These are phyloP conservation scores for Neurospora sp. DNA, from an alignment of 495 filamentous ascomycete species.

Conservation along the genomic window DNA sequence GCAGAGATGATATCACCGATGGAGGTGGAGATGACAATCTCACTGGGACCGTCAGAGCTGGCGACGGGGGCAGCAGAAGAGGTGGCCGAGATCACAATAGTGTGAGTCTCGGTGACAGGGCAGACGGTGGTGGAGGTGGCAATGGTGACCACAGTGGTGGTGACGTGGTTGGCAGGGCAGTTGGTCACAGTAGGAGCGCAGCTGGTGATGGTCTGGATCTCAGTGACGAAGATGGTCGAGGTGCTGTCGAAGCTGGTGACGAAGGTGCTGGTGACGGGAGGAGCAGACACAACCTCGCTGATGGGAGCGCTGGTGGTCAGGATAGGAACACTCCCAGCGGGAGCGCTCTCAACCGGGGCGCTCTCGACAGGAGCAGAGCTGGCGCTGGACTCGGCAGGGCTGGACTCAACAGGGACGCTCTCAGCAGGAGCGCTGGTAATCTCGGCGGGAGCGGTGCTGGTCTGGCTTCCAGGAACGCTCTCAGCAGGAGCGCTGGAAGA, in stretches of 20 bases:
- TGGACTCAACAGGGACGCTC: slow-evolving; percentile 9
- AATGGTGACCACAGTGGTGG: slow-evolving; percentile 46
- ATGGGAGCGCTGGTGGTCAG: slow-evolving; percentile 18
- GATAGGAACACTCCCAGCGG: not conserved
- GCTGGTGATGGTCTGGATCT: slow-evolving; percentile 48
- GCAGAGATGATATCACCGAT: not conserved
- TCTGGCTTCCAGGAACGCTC: slow-evolving; percentile 8
- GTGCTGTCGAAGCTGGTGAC: slow-evolving; percentile 34
- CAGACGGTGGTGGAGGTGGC: slow-evolving; percentile 54
- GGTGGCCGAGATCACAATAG: slow-evolving; percentile 9
- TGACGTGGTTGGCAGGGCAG: slow-evolving; percentile 46
- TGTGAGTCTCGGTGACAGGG: slow-evolving; percentile 36
- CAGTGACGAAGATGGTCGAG: slow-evolving; percentile 53
- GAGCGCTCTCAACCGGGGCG: slow-evolving; percentile 1
- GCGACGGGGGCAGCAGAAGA: slow-evolving; percentile 5
- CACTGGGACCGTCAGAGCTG: slow-evolving; percentile 2
- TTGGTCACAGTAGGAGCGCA: slow-evolving; percentile 46
- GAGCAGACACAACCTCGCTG: not conserved
- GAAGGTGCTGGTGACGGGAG: slow-evolving; percentile 17
- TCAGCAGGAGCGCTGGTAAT: slow-evolving; percentile 12
- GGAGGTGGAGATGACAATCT: slow-evolving; percentile 1
- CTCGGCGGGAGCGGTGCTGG: slow-evolving; percentile 13
- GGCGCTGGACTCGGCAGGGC: too few relatives aligned
- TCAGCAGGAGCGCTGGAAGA: slow-evolving; percentile 8
- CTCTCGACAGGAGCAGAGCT: not conserved